Evolutionary conservation across 129 eudicot genomes (phyloP).

Genomic region (Tagetes erecta): DNA sequence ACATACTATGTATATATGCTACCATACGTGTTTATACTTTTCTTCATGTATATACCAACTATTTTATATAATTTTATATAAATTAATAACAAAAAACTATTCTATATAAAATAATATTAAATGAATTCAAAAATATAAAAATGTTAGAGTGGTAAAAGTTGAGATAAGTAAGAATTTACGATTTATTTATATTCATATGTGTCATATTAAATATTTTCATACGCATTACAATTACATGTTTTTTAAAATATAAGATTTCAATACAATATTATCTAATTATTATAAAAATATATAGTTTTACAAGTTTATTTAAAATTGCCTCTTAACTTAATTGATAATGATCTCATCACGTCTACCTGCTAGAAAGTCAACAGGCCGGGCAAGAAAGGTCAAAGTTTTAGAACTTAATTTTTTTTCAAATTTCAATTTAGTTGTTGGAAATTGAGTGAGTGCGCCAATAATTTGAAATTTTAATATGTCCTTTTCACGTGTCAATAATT

Average conservation of each 20-base stretch:
- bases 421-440: constrained; percentile 8
- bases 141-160: not conserved
- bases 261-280: too few relatives aligned
- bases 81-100: too few relatives aligned
- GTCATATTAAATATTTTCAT: too few relatives aligned
- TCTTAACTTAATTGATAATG: not conserved
- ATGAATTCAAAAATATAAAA: not conserved
- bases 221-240: too few relatives aligned
- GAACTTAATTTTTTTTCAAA: not conserved
- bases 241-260: too few relatives aligned
- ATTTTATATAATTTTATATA: too few relatives aligned
- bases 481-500: not conserved
- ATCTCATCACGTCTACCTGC: not conserved
- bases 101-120: too few relatives aligned
- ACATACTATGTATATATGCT: not conserved
- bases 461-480: not conserved
- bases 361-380: not conserved
- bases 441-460: constrained; percentile 5
- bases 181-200: not conserved
- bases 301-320: too few relatives aligned
- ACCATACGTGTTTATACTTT: not conserved
- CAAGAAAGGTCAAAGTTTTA: not conserved
- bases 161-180: not conserved
- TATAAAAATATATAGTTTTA: too few relatives aligned
- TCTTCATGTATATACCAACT: not conserved